These are phyloP conservation scores for Waltergamsia citrina DNA, from an alignment of 2,329 filamentous ascomycete species.

Conservation along the genomic window DNA sequence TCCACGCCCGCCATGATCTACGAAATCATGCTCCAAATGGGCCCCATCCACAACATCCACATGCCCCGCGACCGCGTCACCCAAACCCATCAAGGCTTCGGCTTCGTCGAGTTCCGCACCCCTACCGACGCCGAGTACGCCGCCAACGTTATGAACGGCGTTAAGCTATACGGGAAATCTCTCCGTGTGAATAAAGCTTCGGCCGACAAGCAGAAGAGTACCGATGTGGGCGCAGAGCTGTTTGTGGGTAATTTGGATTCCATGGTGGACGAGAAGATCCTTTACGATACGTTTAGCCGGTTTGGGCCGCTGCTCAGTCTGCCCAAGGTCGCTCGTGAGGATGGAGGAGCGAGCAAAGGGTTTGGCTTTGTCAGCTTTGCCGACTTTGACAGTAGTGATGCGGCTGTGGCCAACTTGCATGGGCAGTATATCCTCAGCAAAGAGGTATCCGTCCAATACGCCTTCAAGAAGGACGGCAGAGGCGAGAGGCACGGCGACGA, in stretches of 20 bases:
- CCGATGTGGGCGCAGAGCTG: constrained; percentile 91
- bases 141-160: constrained; percentile 91
- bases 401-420: constrained; percentile 86
- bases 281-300: constrained; percentile 88
- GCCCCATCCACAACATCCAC: constrained; percentile 95
- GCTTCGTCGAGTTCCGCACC: constrained; percentile 96
- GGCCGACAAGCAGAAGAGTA: constrained; percentile 88
- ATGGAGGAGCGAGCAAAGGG: constrained; percentile 74
- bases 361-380: constrained; percentile 94
- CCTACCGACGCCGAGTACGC: constrained; percentile 96
- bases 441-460: constrained; percentile 92
- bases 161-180: constrained; percentile 86
- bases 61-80: constrained; percentile 97
- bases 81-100: constrained; percentile 93
- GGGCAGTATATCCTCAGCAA: constrained; percentile 96
- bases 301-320: constrained; percentile 79
- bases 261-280: constrained; percentile 89
- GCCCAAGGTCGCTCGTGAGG: constrained; percentile 89
- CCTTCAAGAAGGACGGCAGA: constrained; percentile 98
- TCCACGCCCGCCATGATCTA: constrained; percentile 84
- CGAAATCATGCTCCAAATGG: constrained; percentile 97
- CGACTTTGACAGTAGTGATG: constrained; percentile 88
- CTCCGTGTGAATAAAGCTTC: constrained; percentile 90
- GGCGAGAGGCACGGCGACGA: constrained; percentile 92
- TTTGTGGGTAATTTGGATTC: constrained; percentile 94